Evolutionary conservation across 768 basidiomycete genomes (phyloP).

Genomic region (Lentinula aciculospora): DNA sequence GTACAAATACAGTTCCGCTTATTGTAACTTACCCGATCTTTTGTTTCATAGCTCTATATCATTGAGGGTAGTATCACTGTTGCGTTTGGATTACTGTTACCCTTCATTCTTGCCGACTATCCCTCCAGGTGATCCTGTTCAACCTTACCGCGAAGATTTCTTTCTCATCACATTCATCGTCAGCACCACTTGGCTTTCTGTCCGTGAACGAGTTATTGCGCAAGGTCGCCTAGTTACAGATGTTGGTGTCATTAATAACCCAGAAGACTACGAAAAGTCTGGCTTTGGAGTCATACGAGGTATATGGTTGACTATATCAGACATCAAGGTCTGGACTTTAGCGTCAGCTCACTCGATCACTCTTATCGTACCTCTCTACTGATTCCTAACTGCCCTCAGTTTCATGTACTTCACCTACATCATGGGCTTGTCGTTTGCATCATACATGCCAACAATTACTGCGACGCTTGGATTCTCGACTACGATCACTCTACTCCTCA

Average conservation of each 20-base stretch:
- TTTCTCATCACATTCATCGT: not conserved
- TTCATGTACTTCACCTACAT: conserved; percentile 24
- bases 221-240: conserved; percentile 24
- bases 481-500: conserved; percentile 33
- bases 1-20: no score
- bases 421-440: conserved; percentile 13
- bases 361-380: conserved; percentile 17
- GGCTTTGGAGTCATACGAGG: conserved; percentile 19
- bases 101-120: conserved; percentile 32
- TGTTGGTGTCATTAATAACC: conserved; percentile 15
- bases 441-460: conserved; percentile 20
- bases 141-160: not conserved
- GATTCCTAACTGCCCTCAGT: conserved; percentile 14
- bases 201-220: conserved; percentile 23
- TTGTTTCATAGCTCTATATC: conserved; percentile 17
- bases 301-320: conserved; percentile 28
- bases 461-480: conserved; percentile 29
- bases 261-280: conserved; percentile 11
- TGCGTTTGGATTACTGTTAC: conserved; percentile 22
- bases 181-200: conserved; percentile 22
- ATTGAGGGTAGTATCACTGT: conserved; percentile 27
- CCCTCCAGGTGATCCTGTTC: conserved; percentile 16
- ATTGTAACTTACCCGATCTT: no score
- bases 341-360: conserved; percentile 14
- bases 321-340: conserved; percentile 37